These are phyloP conservation scores for Atkinsonella hypoxylon DNA, from an alignment of 2,329 filamentous ascomycete genomes.

Conservation along the genomic window DNA sequence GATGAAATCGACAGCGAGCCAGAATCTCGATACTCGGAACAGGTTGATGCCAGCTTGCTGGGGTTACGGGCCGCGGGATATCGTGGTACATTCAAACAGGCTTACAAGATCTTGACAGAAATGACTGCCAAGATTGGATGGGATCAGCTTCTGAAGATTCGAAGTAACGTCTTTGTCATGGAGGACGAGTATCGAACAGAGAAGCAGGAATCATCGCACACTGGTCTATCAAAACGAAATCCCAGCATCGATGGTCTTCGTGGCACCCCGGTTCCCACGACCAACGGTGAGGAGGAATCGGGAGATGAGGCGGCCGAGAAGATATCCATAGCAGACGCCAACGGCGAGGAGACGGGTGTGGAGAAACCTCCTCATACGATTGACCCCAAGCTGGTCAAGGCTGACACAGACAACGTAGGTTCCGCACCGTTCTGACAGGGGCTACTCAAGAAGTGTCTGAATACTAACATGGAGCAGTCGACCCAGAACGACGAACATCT, in stretches of 20 bases:
- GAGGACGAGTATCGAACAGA: slow-evolving; percentile 95
- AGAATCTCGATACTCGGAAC: slow-evolving; percentile 67
- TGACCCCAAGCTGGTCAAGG: slow-evolving; percentile 64
- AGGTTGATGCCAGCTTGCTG: slow-evolving; percentile 75
- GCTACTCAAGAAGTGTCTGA: background rate
- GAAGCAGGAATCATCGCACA: slow-evolving; percentile 49
- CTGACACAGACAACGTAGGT: slow-evolving; percentile 58
- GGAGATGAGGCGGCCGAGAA: slow-evolving; percentile 21
- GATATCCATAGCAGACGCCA: slow-evolving; percentile 23
- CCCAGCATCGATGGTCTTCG: slow-evolving; percentile 70
- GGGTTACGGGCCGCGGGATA: slow-evolving; percentile 82
- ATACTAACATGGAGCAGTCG: slow-evolving; percentile 27
- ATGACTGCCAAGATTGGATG: slow-evolving; percentile 95
- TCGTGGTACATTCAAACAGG: slow-evolving; percentile 90
- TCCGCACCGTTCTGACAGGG: background rate
- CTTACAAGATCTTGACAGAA: slow-evolving; percentile 86
- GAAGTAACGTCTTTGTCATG: slow-evolving; percentile 98
- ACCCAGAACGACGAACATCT: slow-evolving; percentile 60
- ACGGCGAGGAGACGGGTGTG: slow-evolving; percentile 33
- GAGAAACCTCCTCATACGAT: slow-evolving; percentile 74
- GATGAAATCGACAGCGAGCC: slow-evolving; percentile 95
- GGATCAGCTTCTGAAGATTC: slow-evolving; percentile 89
- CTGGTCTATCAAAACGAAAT: slow-evolving; percentile 47
- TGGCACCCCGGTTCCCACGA: slow-evolving; percentile 51
- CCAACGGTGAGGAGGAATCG: slow-evolving; percentile 32